A percentile compares a stretch with the other conserved stretches of the same genome.
phyloP scores from a whole-genome alignment of 352 stramenopile species.

The Globisporangium nunn region DNA sequence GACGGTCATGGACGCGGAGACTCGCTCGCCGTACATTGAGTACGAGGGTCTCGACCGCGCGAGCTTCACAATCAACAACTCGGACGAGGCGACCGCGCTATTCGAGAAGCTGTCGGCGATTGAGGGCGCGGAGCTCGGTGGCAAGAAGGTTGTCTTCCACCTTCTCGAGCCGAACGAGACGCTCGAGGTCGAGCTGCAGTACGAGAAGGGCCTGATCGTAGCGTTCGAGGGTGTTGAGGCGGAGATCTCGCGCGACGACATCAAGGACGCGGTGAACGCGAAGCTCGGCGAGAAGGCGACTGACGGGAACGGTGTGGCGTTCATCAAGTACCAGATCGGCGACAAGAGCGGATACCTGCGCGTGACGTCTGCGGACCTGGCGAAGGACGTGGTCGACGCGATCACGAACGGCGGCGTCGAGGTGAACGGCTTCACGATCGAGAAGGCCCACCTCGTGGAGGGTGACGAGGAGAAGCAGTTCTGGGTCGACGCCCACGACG shows the following conservation, averaged over 20 bases:
- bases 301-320: constrained; percentile 60
- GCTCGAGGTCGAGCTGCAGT: constrained; percentile 72
- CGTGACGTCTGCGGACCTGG: constrained; percentile 47
- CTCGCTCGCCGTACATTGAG: constrained; percentile 68
- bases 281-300: constrained; percentile 64
- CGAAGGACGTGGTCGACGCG: constrained; percentile 56
- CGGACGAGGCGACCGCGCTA: constrained; percentile 33
- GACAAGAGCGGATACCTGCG: constrained; percentile 62
- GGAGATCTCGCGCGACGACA: constrained; percentile 77
- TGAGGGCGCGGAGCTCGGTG: constrained; percentile 46
- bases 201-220: constrained; percentile 84
- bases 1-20: constrained; percentile 32
- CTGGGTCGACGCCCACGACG: constrained; percentile 68
- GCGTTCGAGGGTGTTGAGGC: constrained; percentile 70
- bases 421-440: constrained; percentile 61
- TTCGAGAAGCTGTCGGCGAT: constrained; percentile 75
- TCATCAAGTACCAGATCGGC: constrained; percentile 84
- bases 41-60: constrained; percentile 74
- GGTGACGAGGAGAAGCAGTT: constrained; percentile 84
- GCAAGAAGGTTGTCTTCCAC: constrained; percentile 73
- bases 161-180: constrained; percentile 60
- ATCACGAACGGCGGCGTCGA: constrained; percentile 54
- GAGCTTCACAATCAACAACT: constrained; percentile 56
- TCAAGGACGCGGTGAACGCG: constrained; percentile 84
- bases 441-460: constrained; percentile 43